Percentiles rank a stretch among this genome's conserved stretches.
phyloP scores from a whole-genome alignment of 495 filamentous ascomycete genomes.

The Neohortaea acidophila region DNA sequence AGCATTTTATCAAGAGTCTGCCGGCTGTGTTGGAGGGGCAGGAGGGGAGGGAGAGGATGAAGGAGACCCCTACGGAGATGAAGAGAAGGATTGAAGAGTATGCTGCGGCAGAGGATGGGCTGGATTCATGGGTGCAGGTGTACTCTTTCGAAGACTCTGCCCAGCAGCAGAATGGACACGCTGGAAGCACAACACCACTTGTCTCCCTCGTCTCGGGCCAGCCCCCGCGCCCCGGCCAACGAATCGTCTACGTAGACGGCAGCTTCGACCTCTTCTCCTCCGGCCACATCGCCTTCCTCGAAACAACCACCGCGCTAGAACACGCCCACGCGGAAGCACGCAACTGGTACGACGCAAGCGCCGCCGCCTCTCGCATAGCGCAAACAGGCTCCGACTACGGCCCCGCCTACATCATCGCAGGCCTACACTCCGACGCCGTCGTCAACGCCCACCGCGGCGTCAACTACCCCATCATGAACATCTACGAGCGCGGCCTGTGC shows the following conservation, averaged over 20 bases:
- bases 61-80: constrained; percentile 44
- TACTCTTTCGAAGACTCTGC: constrained; percentile 3
- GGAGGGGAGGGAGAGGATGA: constrained; percentile 57
- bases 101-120: constrained; percentile 18
- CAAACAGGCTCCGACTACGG: constrained; percentile 54
- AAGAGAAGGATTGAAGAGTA: constrained; percentile 62
- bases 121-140: constrained; percentile 6
- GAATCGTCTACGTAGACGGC: constrained; percentile 86
- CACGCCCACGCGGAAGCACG: constrained; percentile 44
- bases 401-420: constrained; percentile 72
- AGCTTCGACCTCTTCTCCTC: constrained; percentile 95
- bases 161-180: not conserved
- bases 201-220: constrained; percentile 49
- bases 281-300: constrained; percentile 90
- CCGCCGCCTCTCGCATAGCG: constrained; percentile 42
- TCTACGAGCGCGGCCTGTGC: constrained; percentile 88
- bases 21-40: constrained; percentile 40
- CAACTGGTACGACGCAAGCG: constrained; percentile 59
- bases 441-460: constrained; percentile 92
- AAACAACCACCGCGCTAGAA: constrained; percentile 54
- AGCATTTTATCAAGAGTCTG: constrained; percentile 71
- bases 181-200: constrained; percentile 45
- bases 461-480: constrained; percentile 99
- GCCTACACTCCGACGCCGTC: constrained; percentile 83
- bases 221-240: constrained; percentile 55